Evolutionary conservation across 441 rosid genomes (phyloP).

Genomic region (Pelargonium fulgidum): DNA sequence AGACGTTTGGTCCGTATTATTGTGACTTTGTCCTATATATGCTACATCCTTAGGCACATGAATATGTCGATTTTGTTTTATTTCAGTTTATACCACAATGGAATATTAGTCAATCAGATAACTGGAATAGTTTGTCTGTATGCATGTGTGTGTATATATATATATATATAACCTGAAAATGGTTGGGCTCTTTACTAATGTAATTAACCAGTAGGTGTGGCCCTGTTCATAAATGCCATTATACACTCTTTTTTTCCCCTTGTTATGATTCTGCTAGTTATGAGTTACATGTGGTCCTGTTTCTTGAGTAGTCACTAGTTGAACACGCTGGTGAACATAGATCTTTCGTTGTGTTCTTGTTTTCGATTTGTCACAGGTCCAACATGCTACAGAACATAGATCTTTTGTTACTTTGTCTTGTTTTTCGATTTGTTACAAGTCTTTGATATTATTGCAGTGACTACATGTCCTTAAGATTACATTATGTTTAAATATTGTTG

Average conservation of each 20-base stretch:
- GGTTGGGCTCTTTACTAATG: neutral
- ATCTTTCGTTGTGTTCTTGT: conserved; percentile 1
- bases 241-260: neutral
- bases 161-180: neutral
- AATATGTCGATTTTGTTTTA: neutral
- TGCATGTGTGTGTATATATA: no score
- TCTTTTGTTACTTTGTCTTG: neutral
- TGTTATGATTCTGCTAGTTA: neutral
- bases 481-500: no score
- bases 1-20: neutral
- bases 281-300: conserved; percentile 6
- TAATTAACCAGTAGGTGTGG: neutral
- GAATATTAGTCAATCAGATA: neutral
- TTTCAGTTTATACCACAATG: neutral
- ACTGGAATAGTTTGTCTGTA: no score
- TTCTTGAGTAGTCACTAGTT: neutral
- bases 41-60: neutral
- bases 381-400: neutral
- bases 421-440: conserved; percentile 4
- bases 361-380: neutral
- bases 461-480: neutral
- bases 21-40: neutral
- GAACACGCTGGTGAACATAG: conserved; percentile 3
- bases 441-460: neutral
- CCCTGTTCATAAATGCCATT: neutral